phyloP scores from a whole-genome alignment of 202 grass and related monocot species.

The Eragrostis tef region DNA sequence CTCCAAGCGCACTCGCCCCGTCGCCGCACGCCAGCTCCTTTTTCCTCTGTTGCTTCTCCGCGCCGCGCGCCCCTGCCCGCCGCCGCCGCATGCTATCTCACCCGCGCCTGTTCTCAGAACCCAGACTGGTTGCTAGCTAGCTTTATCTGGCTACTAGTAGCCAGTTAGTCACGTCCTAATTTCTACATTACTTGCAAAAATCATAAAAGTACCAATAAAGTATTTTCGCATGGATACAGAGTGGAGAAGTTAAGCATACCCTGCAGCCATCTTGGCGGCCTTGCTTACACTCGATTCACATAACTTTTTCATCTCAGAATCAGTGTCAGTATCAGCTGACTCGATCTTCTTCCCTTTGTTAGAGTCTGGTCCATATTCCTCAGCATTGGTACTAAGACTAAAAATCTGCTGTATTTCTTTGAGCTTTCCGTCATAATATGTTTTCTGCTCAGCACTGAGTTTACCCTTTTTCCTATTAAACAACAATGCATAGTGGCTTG shows the following conservation, averaged over 20 bases:
- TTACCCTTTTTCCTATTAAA: conserved; percentile 96
- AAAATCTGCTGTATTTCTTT: conserved; percentile 85
- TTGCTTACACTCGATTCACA: conserved; percentile 87
- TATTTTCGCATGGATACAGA: conserved; percentile 23
- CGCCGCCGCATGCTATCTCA: too few species aligned
- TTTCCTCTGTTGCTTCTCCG: too few species aligned
- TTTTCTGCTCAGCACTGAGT: conserved; percentile 82
- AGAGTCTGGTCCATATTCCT: conserved; percentile 77
- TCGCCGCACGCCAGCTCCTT: too few species aligned
- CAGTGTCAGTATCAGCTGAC: conserved; percentile 64
- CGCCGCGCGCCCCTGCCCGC: too few species aligned
- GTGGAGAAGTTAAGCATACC: conserved; percentile 56
- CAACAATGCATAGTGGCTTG: conserved; percentile 85
- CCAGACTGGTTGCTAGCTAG: conserved; percentile 2
- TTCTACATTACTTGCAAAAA: conserved; percentile 35
- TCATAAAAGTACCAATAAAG: conserved; percentile 7
- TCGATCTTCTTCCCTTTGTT: conserved; percentile 89
- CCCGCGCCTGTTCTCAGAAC: neutral
- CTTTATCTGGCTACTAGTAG: conserved; percentile 14
- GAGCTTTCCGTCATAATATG: conserved; percentile 73
- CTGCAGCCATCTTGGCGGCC: conserved; percentile 96
- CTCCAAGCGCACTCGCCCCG: too few species aligned
- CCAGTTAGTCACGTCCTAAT: conserved; percentile 21
- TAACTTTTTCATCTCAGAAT: conserved; percentile 87
- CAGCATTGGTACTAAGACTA: conserved; percentile 64